Evolutionary conservation across 2,329 filamentous ascomycete genomes (phyloP).

Genomic region (Aureobasidium sp.): DNA sequence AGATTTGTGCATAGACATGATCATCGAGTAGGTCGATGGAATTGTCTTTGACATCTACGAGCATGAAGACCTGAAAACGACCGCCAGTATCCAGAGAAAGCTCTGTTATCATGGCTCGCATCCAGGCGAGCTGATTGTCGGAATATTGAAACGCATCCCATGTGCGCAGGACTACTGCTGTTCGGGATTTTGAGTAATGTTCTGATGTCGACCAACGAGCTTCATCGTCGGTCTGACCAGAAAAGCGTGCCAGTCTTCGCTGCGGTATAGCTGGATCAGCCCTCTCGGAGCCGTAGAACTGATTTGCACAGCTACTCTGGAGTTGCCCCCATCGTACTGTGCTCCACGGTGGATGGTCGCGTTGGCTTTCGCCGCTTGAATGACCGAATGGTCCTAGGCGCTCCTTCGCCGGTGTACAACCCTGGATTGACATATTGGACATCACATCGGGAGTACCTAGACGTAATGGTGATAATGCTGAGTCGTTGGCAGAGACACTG

Average conservation of each 20-base stretch:
- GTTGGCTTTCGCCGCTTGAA: background rate
- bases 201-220: background rate
- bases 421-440: background rate
- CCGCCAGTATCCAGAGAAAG: conserved; percentile 5
- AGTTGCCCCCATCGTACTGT: background rate
- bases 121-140: conserved; percentile 2
- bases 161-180: background rate
- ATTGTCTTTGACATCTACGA: conserved; percentile 1
- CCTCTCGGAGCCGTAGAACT: background rate
- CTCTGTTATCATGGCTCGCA: conserved; percentile 8
- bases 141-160: conserved; percentile 2
- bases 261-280: background rate
- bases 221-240: background rate
- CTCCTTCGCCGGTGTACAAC: conserved; percentile 4
- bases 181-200: background rate
- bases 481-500: background rate
- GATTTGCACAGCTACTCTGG: background rate
- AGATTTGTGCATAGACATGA: background rate
- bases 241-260: background rate
- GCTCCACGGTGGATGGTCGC: background rate
- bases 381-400: background rate
- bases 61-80: background rate
- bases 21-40: background rate
- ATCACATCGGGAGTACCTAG: background rate
- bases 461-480: background rate